phyloP scores from a whole-genome alignment of 2,329 filamentous ascomycete genomes.

The Hymenoscyphus albidus region DNA sequence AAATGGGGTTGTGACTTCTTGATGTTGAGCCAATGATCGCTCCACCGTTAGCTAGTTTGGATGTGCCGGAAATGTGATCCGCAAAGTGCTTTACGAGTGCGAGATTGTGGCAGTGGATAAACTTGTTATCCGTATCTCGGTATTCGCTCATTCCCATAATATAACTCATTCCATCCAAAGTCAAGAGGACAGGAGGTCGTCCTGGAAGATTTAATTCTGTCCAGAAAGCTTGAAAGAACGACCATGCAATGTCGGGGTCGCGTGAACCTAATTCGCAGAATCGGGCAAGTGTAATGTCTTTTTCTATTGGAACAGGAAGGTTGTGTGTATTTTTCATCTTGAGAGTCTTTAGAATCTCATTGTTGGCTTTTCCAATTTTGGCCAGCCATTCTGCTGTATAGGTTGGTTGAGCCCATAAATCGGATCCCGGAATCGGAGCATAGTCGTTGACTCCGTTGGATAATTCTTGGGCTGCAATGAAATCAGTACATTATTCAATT shows the following conservation, averaged over 20 bases:
- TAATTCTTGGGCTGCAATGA: conserved; percentile 66
- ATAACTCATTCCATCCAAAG: conserved; percentile 75
- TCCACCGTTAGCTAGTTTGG: conserved; percentile 66
- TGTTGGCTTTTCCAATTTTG: conserved; percentile 70
- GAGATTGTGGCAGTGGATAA: conserved; percentile 84
- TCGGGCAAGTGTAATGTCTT: conserved; percentile 58
- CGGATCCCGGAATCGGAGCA: conserved; percentile 58
- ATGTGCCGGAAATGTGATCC: conserved; percentile 62
- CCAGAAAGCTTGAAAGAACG: conserved; percentile 78
- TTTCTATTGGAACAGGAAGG: conserved; percentile 56
- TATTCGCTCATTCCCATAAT: conserved; percentile 79
- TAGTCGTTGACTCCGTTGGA: conserved; percentile 80
- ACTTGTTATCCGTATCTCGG: conserved; percentile 63
- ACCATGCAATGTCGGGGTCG: conserved; percentile 75
- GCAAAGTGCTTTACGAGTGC: conserved; percentile 71
- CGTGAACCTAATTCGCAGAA: conserved; percentile 66
- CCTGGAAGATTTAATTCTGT: conserved; percentile 62
- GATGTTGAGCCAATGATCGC: conserved; percentile 72
- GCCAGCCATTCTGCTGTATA: conserved; percentile 73
- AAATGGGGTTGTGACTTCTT: conserved; percentile 62
- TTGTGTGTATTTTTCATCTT: conserved; percentile 49
- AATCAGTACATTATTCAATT: conserved; percentile 13
- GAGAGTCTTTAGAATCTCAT: conserved; percentile 53
- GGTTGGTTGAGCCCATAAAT: conserved; percentile 71
- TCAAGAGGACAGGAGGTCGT: conserved; percentile 59